Base-by-base conservation (phyloP, 83 land plant genomes). In the Larix sibirica region DNA sequence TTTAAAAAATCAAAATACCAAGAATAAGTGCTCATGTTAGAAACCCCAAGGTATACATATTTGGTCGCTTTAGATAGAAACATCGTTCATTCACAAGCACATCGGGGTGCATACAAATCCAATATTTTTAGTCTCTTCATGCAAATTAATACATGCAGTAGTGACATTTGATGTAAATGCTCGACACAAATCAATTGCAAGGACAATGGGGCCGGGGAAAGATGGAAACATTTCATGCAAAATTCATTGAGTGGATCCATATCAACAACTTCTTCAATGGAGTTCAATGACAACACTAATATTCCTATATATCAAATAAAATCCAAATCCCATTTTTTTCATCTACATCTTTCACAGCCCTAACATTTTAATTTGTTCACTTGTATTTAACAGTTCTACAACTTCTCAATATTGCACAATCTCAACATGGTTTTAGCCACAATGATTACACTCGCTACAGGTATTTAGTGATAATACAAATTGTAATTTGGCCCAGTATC, bases 401-500 rank as follows among this genome's bases (percentile, higher is more conserved):
- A 89, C 92, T 95, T 2, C 62, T 95, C 44, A 95, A 95, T 77
- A 86, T 90, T 36, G 97, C 95, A 28, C 95, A 95, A 83, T 87
- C 89, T 90, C 93, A 95, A 87, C 97, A 95, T 84, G 97, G 97
- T 26, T 83, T 95, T 81, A 85, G 93, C 17, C 93, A 90, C 44
- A 84, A 90, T 1, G 95, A 95, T 83, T 95, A 95, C 50, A 85
- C 92, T 65, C 88, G 93, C 0, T 95, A 95, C 62, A 80, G 97
- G 97, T 95, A 80, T 28, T 20, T 70, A 6, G 56, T 50, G 14
- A 16, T 28, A 80, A 80, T 80, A 13, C 54, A 80, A 26, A n/a
- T 28, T 33, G 9, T 28, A 38, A 0, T 13, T 0, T 6, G 23
- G 38, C 21, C 17, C 4, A 8, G 61, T 24, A 28, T 28, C 9